phyloP scores from a whole-genome alignment of 139 green algal genomes.

The Tetraselmis chui region DNA sequence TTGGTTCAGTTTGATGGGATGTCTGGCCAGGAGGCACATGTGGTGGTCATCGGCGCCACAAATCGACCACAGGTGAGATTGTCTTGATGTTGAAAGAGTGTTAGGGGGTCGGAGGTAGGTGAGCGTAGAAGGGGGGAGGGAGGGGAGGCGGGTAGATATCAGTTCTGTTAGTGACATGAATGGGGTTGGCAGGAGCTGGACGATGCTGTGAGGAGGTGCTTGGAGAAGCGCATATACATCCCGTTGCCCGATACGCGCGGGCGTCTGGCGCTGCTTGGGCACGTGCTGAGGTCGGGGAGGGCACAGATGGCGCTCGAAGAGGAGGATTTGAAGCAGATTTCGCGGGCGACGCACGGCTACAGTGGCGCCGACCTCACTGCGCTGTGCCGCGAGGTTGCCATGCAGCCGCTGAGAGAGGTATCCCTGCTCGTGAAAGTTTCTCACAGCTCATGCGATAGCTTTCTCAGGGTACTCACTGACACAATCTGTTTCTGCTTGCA shows the following conservation, averaged over 20 bases:
- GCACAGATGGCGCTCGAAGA: background rate
- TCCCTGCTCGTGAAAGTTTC: too few species aligned
- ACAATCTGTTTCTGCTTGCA: too few species aligned
- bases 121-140: slow-evolving; percentile 4
- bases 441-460: too few species aligned
- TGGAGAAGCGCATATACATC: slow-evolving; percentile 69
- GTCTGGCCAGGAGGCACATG: slow-evolving; percentile 3
- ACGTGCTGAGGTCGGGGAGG: background rate
- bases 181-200: slow-evolving; percentile 43
- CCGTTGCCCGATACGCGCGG: slow-evolving; percentile 44
- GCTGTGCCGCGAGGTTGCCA: slow-evolving; percentile 64
- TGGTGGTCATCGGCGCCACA: slow-evolving; percentile 47
- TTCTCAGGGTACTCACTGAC: too few species aligned
- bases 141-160: background rate
- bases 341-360: slow-evolving; percentile 62
- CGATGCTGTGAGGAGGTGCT: slow-evolving; percentile 49
- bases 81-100: too few species aligned
- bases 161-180: background rate
- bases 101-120: slow-evolving; percentile 1
- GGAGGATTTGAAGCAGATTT: slow-evolving; percentile 53
- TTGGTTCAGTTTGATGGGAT: slow-evolving; percentile 40
- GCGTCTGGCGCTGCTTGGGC: slow-evolving; percentile 4
- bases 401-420: slow-evolving; percentile 43
- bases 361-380: slow-evolving; percentile 77
- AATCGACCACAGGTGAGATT: slow-evolving; percentile 37